Evolutionary conservation across 2,329 filamentous ascomycete species (phyloP).

Genomic region (Alternaria infectoria): DNA sequence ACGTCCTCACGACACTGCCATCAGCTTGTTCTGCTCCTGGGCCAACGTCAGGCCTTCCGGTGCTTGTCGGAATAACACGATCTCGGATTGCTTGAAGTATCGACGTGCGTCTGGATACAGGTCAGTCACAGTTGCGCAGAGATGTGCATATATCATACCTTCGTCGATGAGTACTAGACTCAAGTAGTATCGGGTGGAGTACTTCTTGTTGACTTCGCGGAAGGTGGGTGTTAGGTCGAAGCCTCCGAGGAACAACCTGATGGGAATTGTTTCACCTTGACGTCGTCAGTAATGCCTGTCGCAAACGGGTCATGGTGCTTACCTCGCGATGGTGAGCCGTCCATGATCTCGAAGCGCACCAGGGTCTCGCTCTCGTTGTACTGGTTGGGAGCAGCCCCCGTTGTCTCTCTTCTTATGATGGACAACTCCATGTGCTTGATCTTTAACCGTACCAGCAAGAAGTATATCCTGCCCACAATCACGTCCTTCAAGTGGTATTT

Average conservation of each 20-base stretch:
- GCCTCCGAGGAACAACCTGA: slow-evolving; percentile 93
- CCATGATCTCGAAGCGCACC: slow-evolving; percentile 99
- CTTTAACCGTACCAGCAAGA: slow-evolving; percentile 93
- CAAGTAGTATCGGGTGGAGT: slow-evolving; percentile 96
- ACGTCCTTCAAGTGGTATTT: slow-evolving; percentile 99
- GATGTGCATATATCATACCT: slow-evolving; percentile 58
- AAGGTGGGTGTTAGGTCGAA: slow-evolving; percentile 98
- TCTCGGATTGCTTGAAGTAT: slow-evolving; percentile 99
- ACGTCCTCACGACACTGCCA: slow-evolving; percentile 43
- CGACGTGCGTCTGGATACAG: slow-evolving; percentile 78
- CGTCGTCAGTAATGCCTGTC: slow-evolving; percentile 24
- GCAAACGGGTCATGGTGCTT: slow-evolving; percentile 45
- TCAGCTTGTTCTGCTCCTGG: slow-evolving; percentile 55
- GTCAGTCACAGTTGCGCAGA: slow-evolving; percentile 9
- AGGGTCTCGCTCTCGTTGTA: slow-evolving; percentile 99
- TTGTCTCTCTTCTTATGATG: slow-evolving; percentile 96
- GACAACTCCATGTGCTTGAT: slow-evolving; percentile 99
- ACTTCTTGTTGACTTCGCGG: slow-evolving; percentile 99
- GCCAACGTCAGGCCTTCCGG: slow-evolving; percentile 58
- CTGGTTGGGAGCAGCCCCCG: slow-evolving; percentile 94
- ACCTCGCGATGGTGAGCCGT: slow-evolving; percentile 95
- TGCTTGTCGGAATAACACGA: slow-evolving; percentile 88
- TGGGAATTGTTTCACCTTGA: slow-evolving; percentile 86
- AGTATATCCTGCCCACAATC: slow-evolving; percentile 98
- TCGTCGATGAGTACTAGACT: slow-evolving; percentile 95